A percentile compares a stretch with the other conserved stretches of the same genome.
phyloP scores from a whole-genome alignment of 495 filamentous ascomycete species.

The Letharia lupina region DNA sequence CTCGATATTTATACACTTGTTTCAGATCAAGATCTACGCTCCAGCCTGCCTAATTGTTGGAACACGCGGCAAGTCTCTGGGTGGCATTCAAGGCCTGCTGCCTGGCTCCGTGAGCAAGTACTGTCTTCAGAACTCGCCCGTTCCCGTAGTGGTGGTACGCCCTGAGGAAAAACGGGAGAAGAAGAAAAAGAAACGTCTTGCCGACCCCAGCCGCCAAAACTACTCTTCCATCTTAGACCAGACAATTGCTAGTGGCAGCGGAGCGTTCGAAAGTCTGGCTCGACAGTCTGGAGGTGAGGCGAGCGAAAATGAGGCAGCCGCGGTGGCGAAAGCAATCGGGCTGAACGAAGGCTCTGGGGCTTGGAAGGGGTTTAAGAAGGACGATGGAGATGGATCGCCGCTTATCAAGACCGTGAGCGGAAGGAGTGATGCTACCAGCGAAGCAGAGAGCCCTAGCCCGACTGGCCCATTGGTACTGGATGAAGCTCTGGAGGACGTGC shows the following conservation, averaged over 20 bases:
- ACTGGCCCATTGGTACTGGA: not conserved
- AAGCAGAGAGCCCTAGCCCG: slow-evolving; percentile 1
- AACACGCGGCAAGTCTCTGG: slow-evolving; percentile 76
- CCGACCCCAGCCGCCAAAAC: slow-evolving; percentile 66
- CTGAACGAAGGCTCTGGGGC: slow-evolving; percentile 45
- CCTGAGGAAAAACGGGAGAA: slow-evolving; percentile 84
- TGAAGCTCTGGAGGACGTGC: not conserved
- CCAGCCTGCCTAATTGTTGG: slow-evolving; percentile 94
- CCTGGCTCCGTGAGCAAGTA: slow-evolving; percentile 93
- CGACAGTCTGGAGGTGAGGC: slow-evolving; percentile 31
- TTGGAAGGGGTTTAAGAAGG: slow-evolving; percentile 41
- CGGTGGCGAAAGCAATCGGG: slow-evolving; percentile 62
- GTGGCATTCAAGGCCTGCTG: slow-evolving; percentile 83
- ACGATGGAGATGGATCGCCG: slow-evolving; percentile 18
- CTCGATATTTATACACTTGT: slow-evolving; percentile 17
- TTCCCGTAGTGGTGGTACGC: slow-evolving; percentile 94
- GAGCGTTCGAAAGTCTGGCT: slow-evolving; percentile 40
- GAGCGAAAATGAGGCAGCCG: slow-evolving; percentile 56
- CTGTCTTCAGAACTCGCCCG: slow-evolving; percentile 89
- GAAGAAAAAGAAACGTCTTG: slow-evolving; percentile 80
- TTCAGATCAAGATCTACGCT: slow-evolving; percentile 85
- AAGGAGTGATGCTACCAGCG: slow-evolving; percentile 3
- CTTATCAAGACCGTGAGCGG: not conserved
- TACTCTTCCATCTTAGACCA: slow-evolving; percentile 73
- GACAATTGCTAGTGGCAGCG: slow-evolving; percentile 46